Evolutionary conservation across 371 early-diverging fungal species (phyloP).

Genomic region (Rhizopus delemar): DNA sequence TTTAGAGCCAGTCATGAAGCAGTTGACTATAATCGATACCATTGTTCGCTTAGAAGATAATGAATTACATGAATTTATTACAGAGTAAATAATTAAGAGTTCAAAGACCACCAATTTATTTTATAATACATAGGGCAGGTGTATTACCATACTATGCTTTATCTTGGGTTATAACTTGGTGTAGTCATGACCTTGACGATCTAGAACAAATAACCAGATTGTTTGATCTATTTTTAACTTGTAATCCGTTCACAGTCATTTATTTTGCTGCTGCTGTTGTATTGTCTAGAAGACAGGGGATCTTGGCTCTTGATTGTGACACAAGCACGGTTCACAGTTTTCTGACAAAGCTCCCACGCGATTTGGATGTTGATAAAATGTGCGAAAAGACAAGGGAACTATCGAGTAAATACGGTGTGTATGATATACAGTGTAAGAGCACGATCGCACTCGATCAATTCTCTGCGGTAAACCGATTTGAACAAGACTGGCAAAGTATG

Average conservation of each 20-base stretch:
- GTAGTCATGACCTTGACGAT: constrained; percentile 72
- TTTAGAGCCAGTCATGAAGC: constrained; percentile 59
- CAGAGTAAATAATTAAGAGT: constrained; percentile 32
- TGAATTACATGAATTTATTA: constrained; percentile 50
- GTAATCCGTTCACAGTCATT: constrained; percentile 73
- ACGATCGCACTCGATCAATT: constrained; percentile 40
- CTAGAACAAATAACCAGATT: constrained; percentile 61
- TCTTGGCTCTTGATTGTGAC: constrained; percentile 55
- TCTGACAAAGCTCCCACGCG: constrained; percentile 56
- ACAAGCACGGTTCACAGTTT: constrained; percentile 57
- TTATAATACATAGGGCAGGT: constrained; percentile 38
- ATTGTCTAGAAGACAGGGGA: constrained; percentile 44
- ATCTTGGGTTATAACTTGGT: constrained; percentile 89
- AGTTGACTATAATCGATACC: constrained; percentile 56
- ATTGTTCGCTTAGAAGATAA: constrained; percentile 55
- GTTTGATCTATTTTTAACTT: constrained; percentile 75
- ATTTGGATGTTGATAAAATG: constrained; percentile 41
- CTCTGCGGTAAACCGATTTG: constrained; percentile 34
- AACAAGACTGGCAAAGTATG: constrained; percentile 19
- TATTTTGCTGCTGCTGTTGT: constrained; percentile 75
- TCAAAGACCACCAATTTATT: neutral
- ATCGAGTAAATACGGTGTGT: constrained; percentile 43
- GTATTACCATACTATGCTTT: constrained; percentile 80
- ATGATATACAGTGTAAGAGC: constrained; percentile 42
- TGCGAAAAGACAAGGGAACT: constrained; percentile 45